Conservation (phyloP, 371 early-diverging fungal genomes). For the Enterocytospora artemiae region DNA sequence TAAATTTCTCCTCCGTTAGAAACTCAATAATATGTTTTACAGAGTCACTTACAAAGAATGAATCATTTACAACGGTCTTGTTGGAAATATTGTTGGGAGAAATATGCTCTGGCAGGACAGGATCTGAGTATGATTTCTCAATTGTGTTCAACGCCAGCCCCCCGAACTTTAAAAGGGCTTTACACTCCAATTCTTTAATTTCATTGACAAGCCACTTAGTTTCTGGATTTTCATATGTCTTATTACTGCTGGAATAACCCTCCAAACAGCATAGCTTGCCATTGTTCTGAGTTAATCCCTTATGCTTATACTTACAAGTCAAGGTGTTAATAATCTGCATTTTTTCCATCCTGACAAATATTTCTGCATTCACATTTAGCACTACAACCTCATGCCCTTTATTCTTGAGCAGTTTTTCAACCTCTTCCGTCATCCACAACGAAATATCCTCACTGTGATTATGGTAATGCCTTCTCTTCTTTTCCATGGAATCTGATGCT, state of each 20-base stretch:
- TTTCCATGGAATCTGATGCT: constrained; percentile 11
- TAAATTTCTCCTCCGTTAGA: constrained; percentile 9
- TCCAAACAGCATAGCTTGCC: constrained; percentile 11
- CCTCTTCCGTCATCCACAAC: constrained; percentile 30
- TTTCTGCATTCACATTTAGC: constrained; percentile 29
- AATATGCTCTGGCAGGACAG: constrained; percentile 8
- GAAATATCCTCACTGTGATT: constrained; percentile 19
- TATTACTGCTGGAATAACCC: constrained; percentile 11
- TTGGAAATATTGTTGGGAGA: constrained; percentile 3
- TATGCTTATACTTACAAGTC: constrained; percentile 16
- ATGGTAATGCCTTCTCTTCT: constrained; percentile 22
- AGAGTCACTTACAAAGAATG: neutral
- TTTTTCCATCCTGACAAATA: constrained; percentile 23
- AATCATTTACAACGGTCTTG: constrained; percentile 11
- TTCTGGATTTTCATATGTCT: constrained; percentile 20
- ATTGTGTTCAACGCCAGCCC: constrained; percentile 15
- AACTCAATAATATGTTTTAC: constrained; percentile 12
- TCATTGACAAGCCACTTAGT: constrained; percentile 35
- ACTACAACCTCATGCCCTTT: constrained; percentile 9
- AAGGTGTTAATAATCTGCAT: constrained; percentile 35
- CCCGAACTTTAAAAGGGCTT: constrained; percentile 37
- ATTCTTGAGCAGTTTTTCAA: constrained; percentile 10
- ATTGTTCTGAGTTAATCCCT: too few species aligned
- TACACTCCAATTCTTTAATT: constrained; percentile 37
- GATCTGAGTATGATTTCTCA: too few species aligned